Evolutionary conservation across 768 basidiomycete species (phyloP).

Genomic region (Hericium rajendrae): DNA sequence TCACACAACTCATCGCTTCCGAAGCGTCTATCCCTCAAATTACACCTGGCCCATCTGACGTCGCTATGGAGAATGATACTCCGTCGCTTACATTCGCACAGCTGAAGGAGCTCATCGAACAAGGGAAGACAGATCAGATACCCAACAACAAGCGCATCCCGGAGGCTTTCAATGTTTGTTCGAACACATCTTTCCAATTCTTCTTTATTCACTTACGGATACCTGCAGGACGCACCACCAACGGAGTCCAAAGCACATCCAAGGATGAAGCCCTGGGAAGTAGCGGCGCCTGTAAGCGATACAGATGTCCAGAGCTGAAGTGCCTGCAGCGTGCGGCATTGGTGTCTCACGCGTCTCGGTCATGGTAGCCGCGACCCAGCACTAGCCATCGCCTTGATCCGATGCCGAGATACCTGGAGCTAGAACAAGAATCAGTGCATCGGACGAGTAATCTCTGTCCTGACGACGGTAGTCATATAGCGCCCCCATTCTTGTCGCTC

Average conservation of each 20-base stretch:
- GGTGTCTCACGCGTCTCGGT: too few species aligned
- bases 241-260: slow-evolving; percentile 42
- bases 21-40: neutral
- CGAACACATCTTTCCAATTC: neutral
- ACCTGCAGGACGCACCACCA: slow-evolving; percentile 39
- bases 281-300: neutral
- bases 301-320: too few species aligned
- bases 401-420: too few species aligned
- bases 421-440: too few species aligned
- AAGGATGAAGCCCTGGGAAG: slow-evolving; percentile 67
- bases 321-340: too few species aligned
- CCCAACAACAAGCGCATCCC: slow-evolving; percentile 73
- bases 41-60: neutral
- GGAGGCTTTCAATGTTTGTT: slow-evolving; percentile 51
- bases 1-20: neutral
- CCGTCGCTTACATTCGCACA: slow-evolving; percentile 54
- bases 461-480: too few species aligned
- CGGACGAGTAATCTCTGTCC: too few species aligned
- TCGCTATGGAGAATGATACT: slow-evolving; percentile 10
- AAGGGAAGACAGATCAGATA: slow-evolving; percentile 62
- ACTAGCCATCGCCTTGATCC: too few species aligned
- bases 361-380: too few species aligned
- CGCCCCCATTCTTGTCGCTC: too few species aligned
- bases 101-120: slow-evolving; percentile 59
- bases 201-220: neutral